phyloP scores from a whole-genome alignment of 257 asterid species.

The Scutellaria minor region DNA sequence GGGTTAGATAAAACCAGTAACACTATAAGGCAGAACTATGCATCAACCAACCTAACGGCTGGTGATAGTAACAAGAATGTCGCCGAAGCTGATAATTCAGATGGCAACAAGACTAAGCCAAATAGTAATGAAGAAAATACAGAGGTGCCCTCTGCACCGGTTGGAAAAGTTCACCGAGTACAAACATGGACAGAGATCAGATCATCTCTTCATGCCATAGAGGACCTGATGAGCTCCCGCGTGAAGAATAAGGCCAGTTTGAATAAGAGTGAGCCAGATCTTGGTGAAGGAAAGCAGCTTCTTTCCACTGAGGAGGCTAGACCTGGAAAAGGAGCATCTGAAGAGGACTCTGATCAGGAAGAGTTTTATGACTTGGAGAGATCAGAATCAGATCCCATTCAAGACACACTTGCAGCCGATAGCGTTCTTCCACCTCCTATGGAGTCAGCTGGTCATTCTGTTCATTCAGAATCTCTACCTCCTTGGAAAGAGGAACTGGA shows the following conservation, averaged over 20 bases:
- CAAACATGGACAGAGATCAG: slow-evolving; percentile 86
- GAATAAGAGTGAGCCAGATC: slow-evolving; percentile 40
- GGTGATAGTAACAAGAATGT: slow-evolving; percentile 36
- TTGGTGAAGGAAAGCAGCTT: slow-evolving; percentile 46
- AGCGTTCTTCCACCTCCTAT: slow-evolving; percentile 38
- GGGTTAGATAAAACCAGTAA: slow-evolving; percentile 42
- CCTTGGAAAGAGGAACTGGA: slow-evolving; percentile 84
- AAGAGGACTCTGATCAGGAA: slow-evolving; percentile 90
- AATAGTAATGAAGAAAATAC: slow-evolving; percentile 37
- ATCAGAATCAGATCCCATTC: slow-evolving; percentile 78
- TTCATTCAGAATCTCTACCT: slow-evolving; percentile 50
- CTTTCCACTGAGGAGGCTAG: slow-evolving; percentile 56
- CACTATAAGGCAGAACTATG: slow-evolving; percentile 32
- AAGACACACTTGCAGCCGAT: slow-evolving; percentile 48
- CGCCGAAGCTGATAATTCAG: slow-evolving; percentile 35
- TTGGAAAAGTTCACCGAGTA: slow-evolving; percentile 50
- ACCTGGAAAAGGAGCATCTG: slow-evolving; percentile 65
- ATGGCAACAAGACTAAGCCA: slow-evolving; percentile 31
- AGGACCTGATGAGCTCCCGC: slow-evolving; percentile 78
- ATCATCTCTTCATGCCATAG: slow-evolving; percentile 71
- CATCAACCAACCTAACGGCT: slow-evolving; percentile 40
- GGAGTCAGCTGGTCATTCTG: slow-evolving; percentile 28
- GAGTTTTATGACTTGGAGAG: slow-evolving; percentile 94
- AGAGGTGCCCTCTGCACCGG: slow-evolving; percentile 40
- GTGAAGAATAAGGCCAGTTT: slow-evolving; percentile 53